Evolutionary conservation across 2,329 filamentous ascomycete genomes (phyloP), one percentile per base, ranked within the genome.

Genomic region (Aschersonia sp.): DNA sequence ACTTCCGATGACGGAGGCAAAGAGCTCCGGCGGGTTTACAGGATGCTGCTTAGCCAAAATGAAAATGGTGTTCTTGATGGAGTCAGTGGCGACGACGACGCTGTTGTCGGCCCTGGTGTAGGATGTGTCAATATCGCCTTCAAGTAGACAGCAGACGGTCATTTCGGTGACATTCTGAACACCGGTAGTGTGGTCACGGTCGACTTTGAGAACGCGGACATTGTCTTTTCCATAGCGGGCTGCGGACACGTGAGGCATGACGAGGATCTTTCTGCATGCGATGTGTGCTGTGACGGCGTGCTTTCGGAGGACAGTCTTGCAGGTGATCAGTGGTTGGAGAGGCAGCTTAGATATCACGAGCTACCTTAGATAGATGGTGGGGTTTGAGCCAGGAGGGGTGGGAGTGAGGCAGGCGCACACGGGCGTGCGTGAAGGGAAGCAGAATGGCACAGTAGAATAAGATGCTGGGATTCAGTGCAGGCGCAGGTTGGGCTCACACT

Each of bases 21-120:
- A 98, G 52, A 94, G 80, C 72, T 98, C 92, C 0, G 92, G 90
- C 12, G 92, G 89, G 56, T 83, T 87, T 57, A 98, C 84, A 35
- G 89, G 86, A 70, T 94, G 75, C 68, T 94, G 83, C 71, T 95
- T 95, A 60, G 92, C 90, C 61, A 87, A 83, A 69, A 98, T 88
- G 73, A 92, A 95, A 62, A 86, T 82, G 58, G 85, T 97, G 70
- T 98, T 95, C 73, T 98, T 98, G 71, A 97, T 94, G 30, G 88
- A 90, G 68, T 98, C 92, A 51, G 92, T 98, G 53, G 92, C 88
- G 51, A 98, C 90, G 50, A 98, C 80, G 54, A 94, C 86, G 58
- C 83, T 85, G 75, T 98, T 98, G 72, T 98, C 89, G 57, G 87
- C 90, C 60, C 77, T 67, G 52, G 90, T 98, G 75, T 95, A 98